phyloP scores from a whole-genome alignment of 345 rosid genomes.

The Gossypium turneri region DNA sequence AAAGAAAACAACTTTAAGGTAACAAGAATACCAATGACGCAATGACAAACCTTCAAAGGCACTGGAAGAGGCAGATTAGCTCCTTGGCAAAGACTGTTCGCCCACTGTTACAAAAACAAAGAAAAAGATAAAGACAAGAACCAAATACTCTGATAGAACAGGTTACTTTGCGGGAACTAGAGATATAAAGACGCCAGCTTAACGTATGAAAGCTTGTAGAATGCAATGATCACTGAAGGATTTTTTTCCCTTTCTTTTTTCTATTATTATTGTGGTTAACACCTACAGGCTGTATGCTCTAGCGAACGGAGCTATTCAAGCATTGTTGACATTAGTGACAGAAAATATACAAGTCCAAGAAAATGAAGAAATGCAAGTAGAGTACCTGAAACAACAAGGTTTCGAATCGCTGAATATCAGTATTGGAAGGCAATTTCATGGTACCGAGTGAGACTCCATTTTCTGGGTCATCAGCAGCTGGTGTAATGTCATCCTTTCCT shows the following conservation, averaged over 20 bases:
- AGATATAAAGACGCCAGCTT: background rate
- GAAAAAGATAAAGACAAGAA: background rate
- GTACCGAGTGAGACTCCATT: constrained; percentile 83
- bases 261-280: too few relatives aligned
- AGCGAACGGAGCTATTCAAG: too few relatives aligned
- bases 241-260: too few relatives aligned
- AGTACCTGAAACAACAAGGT: constrained; percentile 58
- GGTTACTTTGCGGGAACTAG: background rate
- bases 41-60: constrained; percentile 67
- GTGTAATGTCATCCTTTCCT: constrained; percentile 25
- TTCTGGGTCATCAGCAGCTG: constrained; percentile 38
- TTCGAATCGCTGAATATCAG: constrained; percentile 63
- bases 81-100: constrained; percentile 88
- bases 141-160: background rate
- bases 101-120: constrained; percentile 60
- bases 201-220: background rate
- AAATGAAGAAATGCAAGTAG: background rate
- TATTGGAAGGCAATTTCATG: constrained; percentile 62
- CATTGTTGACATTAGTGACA: background rate
- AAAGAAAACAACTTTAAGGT: background rate
- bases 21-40: background rate
- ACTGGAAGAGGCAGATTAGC: constrained; percentile 80
- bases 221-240: too few relatives aligned
- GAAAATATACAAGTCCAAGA: background rate
- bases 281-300: too few relatives aligned